These are phyloP conservation scores for Rhodamnia argentea DNA, from an alignment of 345 rosid genomes.

Conservation along the genomic window DNA sequence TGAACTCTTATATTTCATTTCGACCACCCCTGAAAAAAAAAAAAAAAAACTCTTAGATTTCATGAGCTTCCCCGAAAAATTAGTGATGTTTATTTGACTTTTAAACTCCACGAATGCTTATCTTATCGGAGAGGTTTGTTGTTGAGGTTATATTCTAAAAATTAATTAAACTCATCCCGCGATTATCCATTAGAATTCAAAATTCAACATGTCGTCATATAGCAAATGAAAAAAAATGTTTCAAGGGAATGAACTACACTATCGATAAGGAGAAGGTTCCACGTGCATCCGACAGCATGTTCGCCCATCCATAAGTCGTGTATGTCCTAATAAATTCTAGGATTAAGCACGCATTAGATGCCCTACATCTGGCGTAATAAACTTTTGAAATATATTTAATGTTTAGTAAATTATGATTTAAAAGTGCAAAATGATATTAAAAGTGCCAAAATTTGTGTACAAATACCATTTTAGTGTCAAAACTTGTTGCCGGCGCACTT, in stretches of 20 bases:
- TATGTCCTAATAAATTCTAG: background rate
- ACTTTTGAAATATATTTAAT: no score
- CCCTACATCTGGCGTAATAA: background rate
- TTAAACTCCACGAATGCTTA: background rate
- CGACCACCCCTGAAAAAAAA: no score
- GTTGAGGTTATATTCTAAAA: accelerated
- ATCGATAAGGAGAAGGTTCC: background rate
- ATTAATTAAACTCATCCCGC: background rate
- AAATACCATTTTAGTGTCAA: no score
- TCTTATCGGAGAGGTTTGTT: no score
- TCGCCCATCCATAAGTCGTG: background rate
- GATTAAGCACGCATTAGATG: background rate
- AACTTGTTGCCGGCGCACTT: no score
- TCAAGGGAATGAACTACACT: background rate
- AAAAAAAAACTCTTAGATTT: background rate
- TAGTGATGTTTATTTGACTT: background rate
- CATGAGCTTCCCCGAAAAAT: background rate
- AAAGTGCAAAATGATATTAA: no score
- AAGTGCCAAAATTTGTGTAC: no score
- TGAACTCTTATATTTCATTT: background rate
- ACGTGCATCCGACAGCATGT: background rate
- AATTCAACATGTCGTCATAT: background rate
- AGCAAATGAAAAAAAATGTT: background rate
- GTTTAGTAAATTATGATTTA: no score
- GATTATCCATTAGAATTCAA: background rate